phyloP scores from a whole-genome alignment of 2,329 filamentous ascomycete genomes.

The Aureobasidium sp. region DNA sequence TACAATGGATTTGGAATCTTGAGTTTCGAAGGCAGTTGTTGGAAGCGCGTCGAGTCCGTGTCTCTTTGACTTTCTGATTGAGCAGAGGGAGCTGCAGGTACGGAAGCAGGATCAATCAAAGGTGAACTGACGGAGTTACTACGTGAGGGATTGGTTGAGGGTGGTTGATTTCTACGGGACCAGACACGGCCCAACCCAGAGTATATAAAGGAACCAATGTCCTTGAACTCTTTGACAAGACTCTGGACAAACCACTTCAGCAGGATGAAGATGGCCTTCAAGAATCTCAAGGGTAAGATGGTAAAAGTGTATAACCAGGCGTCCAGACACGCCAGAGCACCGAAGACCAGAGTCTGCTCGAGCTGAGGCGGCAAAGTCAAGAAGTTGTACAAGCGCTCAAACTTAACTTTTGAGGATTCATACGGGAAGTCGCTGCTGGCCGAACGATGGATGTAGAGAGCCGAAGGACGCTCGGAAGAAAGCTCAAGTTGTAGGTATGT shows the following conservation, averaged over 20 bases:
- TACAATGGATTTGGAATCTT: conserved; percentile 25
- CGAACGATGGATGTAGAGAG: conserved; percentile 56
- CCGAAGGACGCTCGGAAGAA: conserved; percentile 53
- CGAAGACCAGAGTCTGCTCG: conserved; percentile 80
- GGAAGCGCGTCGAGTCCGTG: neutral
- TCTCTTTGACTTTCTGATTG: neutral
- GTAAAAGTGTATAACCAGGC: conserved; percentile 97
- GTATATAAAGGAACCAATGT: conserved; percentile 70
- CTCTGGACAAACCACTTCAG: conserved; percentile 71
- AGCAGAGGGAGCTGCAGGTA: neutral
- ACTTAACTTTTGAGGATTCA: conserved; percentile 86
- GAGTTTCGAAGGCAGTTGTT: conserved; percentile 1
- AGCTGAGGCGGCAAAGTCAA: conserved; percentile 72
- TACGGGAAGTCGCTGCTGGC: conserved; percentile 61
- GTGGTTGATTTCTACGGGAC: conserved; percentile 35
- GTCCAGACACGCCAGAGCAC: conserved; percentile 83
- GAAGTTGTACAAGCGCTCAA: conserved; percentile 86
- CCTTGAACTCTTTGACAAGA: conserved; percentile 62
- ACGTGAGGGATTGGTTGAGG: conserved; percentile 14
- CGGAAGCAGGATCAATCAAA: neutral
- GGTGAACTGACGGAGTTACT: conserved; percentile 18
- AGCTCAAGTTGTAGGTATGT: conserved; percentile 61
- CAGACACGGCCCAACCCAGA: conserved; percentile 73
- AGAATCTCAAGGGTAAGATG: conserved; percentile 82
- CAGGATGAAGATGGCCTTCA: conserved; percentile 71